A percentile compares a stretch with the other conserved stretches of the same genome.
Conservation (phyloP, 2,329 filamentous ascomycete species). For the Emergomyces pasteurianus region DNA sequence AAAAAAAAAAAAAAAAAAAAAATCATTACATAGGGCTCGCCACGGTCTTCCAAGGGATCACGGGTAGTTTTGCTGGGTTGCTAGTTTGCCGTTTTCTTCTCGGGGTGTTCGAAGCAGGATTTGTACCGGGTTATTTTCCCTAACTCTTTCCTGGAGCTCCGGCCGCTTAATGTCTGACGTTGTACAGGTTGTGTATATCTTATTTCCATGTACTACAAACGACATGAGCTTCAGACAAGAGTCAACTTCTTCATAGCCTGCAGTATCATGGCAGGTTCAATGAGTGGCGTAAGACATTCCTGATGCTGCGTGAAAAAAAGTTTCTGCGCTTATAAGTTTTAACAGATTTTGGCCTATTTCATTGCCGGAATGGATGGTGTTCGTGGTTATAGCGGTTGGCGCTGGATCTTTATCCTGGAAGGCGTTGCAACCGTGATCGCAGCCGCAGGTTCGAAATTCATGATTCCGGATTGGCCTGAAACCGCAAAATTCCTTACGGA, state of each 20-base stretch:
- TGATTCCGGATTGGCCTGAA: slow-evolving; percentile 35
- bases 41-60: slow-evolving; percentile 33
- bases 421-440: slow-evolving; percentile 37
- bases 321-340: background rate
- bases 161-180: background rate
- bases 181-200: slow-evolving; percentile 21
- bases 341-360: slow-evolving; percentile 31
- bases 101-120: slow-evolving; percentile 27
- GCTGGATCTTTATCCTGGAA: slow-evolving; percentile 41
- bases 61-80: slow-evolving; percentile 28
- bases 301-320: background rate
- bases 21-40: slow-evolving; percentile 23
- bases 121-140: slow-evolving; percentile 22
- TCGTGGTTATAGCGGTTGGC: slow-evolving; percentile 30
- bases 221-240: slow-evolving; percentile 31
- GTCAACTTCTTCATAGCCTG: slow-evolving; percentile 24
- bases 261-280: slow-evolving; percentile 29
- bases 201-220: slow-evolving; percentile 28
- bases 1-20: background rate
- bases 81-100: slow-evolving; percentile 26
- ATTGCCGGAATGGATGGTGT: slow-evolving; percentile 31
- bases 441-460: slow-evolving; percentile 40
- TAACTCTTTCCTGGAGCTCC: background rate
- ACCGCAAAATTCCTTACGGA: slow-evolving; percentile 35
- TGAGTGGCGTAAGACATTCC: slow-evolving; percentile 23